Percentiles rank a stretch among this genome's conserved stretches.
Evolutionary conservation across 179 eudicot genomes (phyloP).

Genomic region (Nepenthes alata): DNA sequence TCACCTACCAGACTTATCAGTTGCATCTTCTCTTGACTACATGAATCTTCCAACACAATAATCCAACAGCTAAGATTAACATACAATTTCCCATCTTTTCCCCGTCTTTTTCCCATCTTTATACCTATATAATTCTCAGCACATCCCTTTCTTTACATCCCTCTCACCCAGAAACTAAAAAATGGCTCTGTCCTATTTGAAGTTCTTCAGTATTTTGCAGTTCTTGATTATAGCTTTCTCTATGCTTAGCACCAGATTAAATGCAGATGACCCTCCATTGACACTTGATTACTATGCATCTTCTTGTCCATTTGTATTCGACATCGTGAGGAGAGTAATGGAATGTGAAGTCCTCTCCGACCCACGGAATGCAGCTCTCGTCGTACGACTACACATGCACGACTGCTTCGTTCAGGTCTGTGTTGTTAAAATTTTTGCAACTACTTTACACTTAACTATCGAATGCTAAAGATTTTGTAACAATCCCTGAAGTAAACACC

Average conservation of each 20-base stretch:
- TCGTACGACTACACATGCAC: constrained; percentile 68
- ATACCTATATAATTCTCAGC: constrained; percentile 2
- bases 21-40: constrained; percentile 87
- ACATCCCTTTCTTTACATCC: constrained; percentile 5
- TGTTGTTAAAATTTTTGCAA: background rate
- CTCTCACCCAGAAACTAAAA: constrained; percentile 4
- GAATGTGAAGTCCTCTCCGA: constrained; percentile 73
- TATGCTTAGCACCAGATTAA: constrained; percentile 10
- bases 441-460: no score
- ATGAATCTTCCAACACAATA: constrained; percentile 10
- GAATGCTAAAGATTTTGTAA: no score
- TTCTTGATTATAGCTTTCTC: constrained; percentile 10
- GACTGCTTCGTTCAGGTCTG: constrained; percentile 93
- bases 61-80: background rate
- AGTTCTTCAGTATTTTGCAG: background rate
- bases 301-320: constrained; percentile 51
- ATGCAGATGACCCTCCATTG: constrained; percentile 40
- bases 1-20: constrained; percentile 54
- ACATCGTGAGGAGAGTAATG: constrained; percentile 72
- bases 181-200: background rate
- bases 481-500: no score
- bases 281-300: constrained; percentile 56
- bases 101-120: background rate
- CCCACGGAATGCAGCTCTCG: constrained; percentile 74
- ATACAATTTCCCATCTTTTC: background rate